Conservation (phyloP, 202 grass and related monocot species). For the Hordeum pubiflorum region DNA sequence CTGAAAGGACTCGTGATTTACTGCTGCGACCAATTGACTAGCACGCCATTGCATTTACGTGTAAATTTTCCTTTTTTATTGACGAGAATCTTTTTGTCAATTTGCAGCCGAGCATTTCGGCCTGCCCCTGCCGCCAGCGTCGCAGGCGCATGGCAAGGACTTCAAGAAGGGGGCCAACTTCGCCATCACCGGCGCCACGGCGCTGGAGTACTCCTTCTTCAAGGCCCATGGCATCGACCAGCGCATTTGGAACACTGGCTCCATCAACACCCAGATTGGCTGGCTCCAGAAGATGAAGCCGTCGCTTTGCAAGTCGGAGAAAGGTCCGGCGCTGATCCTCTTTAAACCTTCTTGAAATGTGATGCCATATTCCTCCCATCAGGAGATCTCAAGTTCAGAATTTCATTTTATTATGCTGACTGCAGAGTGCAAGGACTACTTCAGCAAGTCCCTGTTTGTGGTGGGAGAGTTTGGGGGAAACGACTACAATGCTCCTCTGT, state of each 20-base stretch:
- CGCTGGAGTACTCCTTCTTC: conserved; percentile 78
- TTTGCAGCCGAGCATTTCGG: conserved; percentile 69
- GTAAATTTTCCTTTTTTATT: not conserved
- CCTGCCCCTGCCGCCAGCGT: conserved; percentile 73
- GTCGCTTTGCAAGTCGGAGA: conserved; percentile 51
- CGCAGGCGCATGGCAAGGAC: conserved; percentile 41
- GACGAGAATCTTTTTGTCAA: not conserved
- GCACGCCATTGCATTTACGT: not conserved
- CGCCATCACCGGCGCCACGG: conserved; percentile 78
- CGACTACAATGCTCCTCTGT: conserved; percentile 86
- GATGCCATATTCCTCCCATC: not conserved
- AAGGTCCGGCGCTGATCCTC: conserved; percentile 21
- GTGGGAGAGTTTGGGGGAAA: conserved; percentile 93
- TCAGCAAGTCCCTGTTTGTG: conserved; percentile 80
- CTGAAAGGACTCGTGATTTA: not conserved
- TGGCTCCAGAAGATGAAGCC: conserved; percentile 80
- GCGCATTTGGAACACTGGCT: conserved; percentile 72
- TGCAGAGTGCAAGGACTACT: conserved; percentile 83
- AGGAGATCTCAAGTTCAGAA: not conserved
- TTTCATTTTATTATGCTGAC: not conserved
- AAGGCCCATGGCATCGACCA: conserved; percentile 52
- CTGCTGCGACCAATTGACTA: not conserved
- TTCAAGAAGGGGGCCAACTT: conserved; percentile 88
- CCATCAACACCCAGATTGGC: conserved; percentile 69
- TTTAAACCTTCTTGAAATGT: not conserved